These are phyloP conservation scores for Leishmania aethiopica DNA, from an alignment of 208 protist species.

Conservation along the genomic window DNA sequence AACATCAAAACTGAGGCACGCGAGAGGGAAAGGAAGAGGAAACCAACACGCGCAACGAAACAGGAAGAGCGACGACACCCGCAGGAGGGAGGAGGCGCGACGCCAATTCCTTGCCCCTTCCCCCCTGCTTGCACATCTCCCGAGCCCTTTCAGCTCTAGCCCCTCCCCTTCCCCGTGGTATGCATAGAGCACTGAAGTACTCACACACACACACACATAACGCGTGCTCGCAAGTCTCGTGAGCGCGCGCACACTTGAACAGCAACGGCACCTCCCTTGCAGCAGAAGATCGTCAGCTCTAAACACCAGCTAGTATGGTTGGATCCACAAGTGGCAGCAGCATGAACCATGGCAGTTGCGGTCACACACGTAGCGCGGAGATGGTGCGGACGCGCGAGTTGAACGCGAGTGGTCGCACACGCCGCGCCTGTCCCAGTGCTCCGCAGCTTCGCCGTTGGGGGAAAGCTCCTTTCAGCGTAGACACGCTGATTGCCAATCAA, in stretches of 20 bases:
- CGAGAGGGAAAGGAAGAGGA: no score
- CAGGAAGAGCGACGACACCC: no score
- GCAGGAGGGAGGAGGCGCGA: no score
- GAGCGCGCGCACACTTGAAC: not conserved
- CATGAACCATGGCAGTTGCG: not conserved
- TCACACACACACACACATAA: no score
- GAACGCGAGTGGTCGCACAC: not conserved
- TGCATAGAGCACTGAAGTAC: no score
- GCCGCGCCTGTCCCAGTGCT: slow-evolving; percentile 19
- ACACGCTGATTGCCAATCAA: not conserved
- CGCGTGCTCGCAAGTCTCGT: not conserved
- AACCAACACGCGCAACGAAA: no score
- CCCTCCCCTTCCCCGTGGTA: no score
- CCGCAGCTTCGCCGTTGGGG: slow-evolving; percentile 6
- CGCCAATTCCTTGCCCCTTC: no score
- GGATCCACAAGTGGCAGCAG: not conserved
- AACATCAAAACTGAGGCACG: no score
- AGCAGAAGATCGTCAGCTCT: not conserved
- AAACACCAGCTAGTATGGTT: not conserved
- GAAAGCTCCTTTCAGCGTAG: not conserved
- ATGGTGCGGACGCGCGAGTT: not conserved
- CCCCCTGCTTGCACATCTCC: not conserved
- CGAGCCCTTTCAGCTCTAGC: no score
- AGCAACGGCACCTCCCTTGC: not conserved
- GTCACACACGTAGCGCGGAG: not conserved